Evolutionary conservation across 2,329 filamentous ascomycete genomes (phyloP), one percentile per base, ranked within the genome.

Genomic region (Cladorrhinum sp.): DNA sequence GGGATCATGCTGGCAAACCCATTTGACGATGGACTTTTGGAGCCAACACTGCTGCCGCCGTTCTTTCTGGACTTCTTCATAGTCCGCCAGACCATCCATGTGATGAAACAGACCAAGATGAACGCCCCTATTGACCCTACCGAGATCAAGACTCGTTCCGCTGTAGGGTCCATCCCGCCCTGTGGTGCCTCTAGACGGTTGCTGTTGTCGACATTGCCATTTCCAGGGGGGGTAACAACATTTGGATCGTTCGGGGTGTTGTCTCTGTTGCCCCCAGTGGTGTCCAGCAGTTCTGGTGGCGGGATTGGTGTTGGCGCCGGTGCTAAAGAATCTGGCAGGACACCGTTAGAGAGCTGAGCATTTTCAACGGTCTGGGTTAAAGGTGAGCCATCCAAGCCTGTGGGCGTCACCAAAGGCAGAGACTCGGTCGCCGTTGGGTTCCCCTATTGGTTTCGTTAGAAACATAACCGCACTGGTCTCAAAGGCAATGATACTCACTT

Each of bases 1-100:
- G 77, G 74, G 0, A 79, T 62, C 42, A 70, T 74, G 55, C 69
- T 68, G 4, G 71, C 62, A 5, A 76, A 24, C 2, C 69, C 30
- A 9, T 61, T 64, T 2, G 62, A 56, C 21, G 64, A 60, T 5
- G 62, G n/a, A 6, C 59, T 55, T 0, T 60, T 55, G 39, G 62
- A 58, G 8, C 57, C 63, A 16, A 66, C 63, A 18, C 64, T 61
- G 14, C 65, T 51, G 26, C 58, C 63, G 56, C 65, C 65, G 9
- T 62, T 61, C 28, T 66, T 66, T 55, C 69, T 74, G 7, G 72
- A 68, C 64, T 73, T 76, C 59, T 73, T 73, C 50, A 73, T 55
- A 10, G 71, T 70, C n/a, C 76, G 73, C 71, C 76, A 80, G 4
- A 77, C 67, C 23, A 81, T 70, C 79, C 78, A 82, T 7, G 67